A percentile compares a stretch with the other conserved stretches of the same genome.
Evolutionary conservation across 176 grass and related monocot genomes (phyloP).

Genomic region (Hordeum vulgare): MorexV3_pseudomolecules_assembly NC_058520.1:54827002-54827501

Average conservation of each 20-base stretch:
- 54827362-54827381: constrained; percentile 48
- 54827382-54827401: constrained; percentile 39
- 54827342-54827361: constrained; percentile 13
- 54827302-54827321: constrained; percentile 77
- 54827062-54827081: constrained; percentile 34
- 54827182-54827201: constrained; percentile 49
- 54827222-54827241: constrained; percentile 54
- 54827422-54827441: constrained; percentile 41
- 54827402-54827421: constrained; percentile 19
- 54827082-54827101: constrained; percentile 43
- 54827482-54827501: constrained; percentile 79
- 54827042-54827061: not conserved
- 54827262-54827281: constrained; percentile 63
- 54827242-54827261: constrained; percentile 48
- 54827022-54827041: not conserved
- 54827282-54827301: constrained; percentile 54
- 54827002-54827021: constrained; percentile 55
- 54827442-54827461: constrained; percentile 51
- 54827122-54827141: constrained; percentile 42
- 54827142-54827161: constrained; percentile 28
- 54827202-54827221: constrained; percentile 56
- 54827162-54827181: constrained; percentile 32
- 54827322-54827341: constrained; percentile 64
- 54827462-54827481: constrained; percentile 59
- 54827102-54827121: constrained; percentile 33